These are phyloP conservation scores for Sporothrix sp. DNA, from an alignment of 2,329 filamentous ascomycete species.

Conservation along the genomic window DNA sequence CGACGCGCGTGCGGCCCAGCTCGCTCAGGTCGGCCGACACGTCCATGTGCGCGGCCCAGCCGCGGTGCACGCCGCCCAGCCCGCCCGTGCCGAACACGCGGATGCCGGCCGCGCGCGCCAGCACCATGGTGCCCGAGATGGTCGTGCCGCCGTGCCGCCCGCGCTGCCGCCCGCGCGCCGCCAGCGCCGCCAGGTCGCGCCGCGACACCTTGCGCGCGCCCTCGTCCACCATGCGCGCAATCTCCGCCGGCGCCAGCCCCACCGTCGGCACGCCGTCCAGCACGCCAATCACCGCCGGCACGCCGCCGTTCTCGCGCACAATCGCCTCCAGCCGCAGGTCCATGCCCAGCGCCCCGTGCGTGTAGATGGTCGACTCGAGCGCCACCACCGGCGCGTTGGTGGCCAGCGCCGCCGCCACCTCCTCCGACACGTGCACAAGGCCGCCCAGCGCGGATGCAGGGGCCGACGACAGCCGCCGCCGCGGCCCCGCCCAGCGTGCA, in stretches of 20 bases:
- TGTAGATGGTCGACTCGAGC: conserved; percentile 94
- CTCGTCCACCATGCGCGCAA: conserved; percentile 62
- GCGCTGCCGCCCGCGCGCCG: conserved; percentile 50
- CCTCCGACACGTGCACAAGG: conserved; percentile 59
- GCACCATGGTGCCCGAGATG: conserved; percentile 83
- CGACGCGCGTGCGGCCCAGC: conserved; percentile 77
- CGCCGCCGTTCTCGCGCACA: conserved; percentile 68
- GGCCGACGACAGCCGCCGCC: background rate
- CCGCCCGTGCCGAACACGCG: conserved; percentile 91
- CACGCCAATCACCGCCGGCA: conserved; percentile 87
- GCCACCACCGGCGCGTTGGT: conserved; percentile 77
- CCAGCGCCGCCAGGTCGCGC: conserved; percentile 73
- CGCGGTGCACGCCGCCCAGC: conserved; percentile 86
- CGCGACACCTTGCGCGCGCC: conserved; percentile 76
- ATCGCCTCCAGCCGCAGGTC: conserved; percentile 64
- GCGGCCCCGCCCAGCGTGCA: background rate
- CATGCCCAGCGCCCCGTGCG: conserved; percentile 77
- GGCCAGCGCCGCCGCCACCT: conserved; percentile 68
- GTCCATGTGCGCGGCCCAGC: conserved; percentile 78
- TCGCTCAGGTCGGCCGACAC: conserved; percentile 93
- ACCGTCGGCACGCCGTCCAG: conserved; percentile 74
- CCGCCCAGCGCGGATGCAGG: background rate
- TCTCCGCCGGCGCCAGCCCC: conserved; percentile 62
- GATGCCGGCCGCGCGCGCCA: conserved; percentile 79
- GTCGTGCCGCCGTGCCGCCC: conserved; percentile 81